Base-by-base conservation (phyloP, 2,329 filamentous ascomycete species). In the Metarhizium humberi region DNA sequence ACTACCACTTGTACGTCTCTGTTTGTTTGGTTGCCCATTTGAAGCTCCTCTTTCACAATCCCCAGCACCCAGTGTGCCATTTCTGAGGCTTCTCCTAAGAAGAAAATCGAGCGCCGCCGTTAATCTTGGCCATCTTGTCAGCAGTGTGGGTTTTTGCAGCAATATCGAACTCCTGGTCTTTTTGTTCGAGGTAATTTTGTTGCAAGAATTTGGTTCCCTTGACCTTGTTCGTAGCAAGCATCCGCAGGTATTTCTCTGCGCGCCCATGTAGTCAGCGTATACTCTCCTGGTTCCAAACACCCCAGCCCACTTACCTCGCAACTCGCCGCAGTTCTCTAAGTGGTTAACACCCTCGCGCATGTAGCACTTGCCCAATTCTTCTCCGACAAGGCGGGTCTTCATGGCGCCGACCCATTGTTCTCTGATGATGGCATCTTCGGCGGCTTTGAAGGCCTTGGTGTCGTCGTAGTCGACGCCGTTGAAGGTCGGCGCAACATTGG, bases 371-470 rank as follows among this genome's bases (percentile, higher is more conserved):
- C 85, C 80, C 75, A 94, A 77, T 77, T 94, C 89, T 70, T 92
- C 87, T 60, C 87, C 78, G 55, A 94, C 87, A 60, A 94, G 75
- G 58, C 89, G 80, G 56, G 87, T 87, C 89, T 92, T 94, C 89
- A 94, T 94, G 70, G 86, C 85, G 70, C 84, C 85, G 57, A 94
- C 88, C 90, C 90, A 94, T 76, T 94, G 89, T 75, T 94, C 89
- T 60, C 88, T 81, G 64, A 94, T 82, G 56, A 94, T 81, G 61
- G 88, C 81, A 70, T 94, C 89, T 70, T 92, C 88, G 54, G 89
- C 89, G 58, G 85, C 84, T 78, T 92, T 94, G 69, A 94, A 78
- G 63, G 84, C 82, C 69, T 82, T 83, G 70, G 85, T 90, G 75
- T 94, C 87, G 62, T 92, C 86, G 76, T 87, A 94, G 76, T 92